Conservation (phyloP, 257 asterid species). For the Ilex aquifolium region DNA sequence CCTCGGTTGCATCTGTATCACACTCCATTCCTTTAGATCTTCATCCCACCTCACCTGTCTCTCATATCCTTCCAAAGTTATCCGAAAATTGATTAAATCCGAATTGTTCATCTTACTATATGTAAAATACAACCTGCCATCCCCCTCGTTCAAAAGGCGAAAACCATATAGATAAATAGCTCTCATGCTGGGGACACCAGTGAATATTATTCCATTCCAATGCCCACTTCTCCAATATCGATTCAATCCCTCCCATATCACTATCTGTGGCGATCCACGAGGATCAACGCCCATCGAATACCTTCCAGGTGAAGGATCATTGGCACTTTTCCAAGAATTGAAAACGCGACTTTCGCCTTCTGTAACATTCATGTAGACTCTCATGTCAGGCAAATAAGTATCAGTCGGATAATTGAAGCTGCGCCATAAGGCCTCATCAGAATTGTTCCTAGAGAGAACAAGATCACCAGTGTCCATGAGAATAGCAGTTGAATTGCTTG, state of each 20-base stretch:
- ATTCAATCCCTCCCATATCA: conserved; percentile 58
- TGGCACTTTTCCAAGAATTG: conserved; percentile 48
- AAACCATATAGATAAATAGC: conserved; percentile 41
- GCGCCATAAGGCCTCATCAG: conserved; percentile 26
- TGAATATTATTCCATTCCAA: conserved; percentile 45
- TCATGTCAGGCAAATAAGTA: conserved; percentile 58
- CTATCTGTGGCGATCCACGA: conserved; percentile 63
- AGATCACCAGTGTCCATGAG: conserved; percentile 48
- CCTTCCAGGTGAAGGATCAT: conserved; percentile 63
- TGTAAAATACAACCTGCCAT: conserved; percentile 22
- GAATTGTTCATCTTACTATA: conserved; percentile 29
- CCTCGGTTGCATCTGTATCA: conserved; percentile 39
- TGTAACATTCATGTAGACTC: conserved; percentile 14
- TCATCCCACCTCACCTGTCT: conserved; percentile 41
- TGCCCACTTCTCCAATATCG: conserved; percentile 80
- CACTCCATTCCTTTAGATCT: conserved; percentile 27
- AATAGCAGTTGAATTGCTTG: conserved; percentile 35
- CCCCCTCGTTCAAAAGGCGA: conserved; percentile 18
- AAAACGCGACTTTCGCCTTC: conserved; percentile 32
- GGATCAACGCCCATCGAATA: conserved; percentile 64
- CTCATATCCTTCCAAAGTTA: conserved; percentile 44
- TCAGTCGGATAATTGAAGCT: conserved; percentile 62
- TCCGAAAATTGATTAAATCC: conserved; percentile 28
- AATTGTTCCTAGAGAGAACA: conserved; percentile 5
- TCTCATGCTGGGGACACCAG: conserved; percentile 40